Evolutionary conservation across 1,284 basidiomycete species (phyloP).

Genomic region (Jaminaea rosea): DNA sequence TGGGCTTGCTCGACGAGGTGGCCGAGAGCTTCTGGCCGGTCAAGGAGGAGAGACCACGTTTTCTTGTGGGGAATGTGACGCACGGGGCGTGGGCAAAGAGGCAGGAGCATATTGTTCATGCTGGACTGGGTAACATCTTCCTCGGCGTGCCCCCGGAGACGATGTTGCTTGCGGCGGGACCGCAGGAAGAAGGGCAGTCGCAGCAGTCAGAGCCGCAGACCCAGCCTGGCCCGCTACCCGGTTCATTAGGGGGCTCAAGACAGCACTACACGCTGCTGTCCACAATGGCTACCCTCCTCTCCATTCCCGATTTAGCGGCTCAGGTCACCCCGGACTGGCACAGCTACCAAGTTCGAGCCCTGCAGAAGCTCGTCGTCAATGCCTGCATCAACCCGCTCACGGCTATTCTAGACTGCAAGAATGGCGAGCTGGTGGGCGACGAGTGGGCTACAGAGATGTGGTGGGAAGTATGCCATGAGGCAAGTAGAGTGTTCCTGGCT

Average conservation of each 20-base stretch:
- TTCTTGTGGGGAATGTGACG: slow-evolving; percentile 72
- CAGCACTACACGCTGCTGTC: slow-evolving; percentile 21
- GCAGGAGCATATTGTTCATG: slow-evolving; percentile 61
- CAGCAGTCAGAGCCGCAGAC: background rate
- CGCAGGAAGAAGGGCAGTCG: slow-evolving; percentile 8
- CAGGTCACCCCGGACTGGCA: too few species aligned
- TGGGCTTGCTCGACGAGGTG: slow-evolving; percentile 80
- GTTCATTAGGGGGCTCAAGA: background rate
- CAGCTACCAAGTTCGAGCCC: slow-evolving; percentile 63
- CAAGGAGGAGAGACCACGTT: slow-evolving; percentile 65
- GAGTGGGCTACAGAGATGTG: slow-evolving; percentile 29
- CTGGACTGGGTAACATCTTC: slow-evolving; percentile 62
- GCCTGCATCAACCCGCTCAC: slow-evolving; percentile 79
- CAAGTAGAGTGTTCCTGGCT: slow-evolving; percentile 19
- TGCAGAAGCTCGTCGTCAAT: slow-evolving; percentile 77
- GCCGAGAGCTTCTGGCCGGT: slow-evolving; percentile 64
- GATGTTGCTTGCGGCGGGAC: slow-evolving; percentile 7
- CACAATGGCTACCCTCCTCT: slow-evolving; percentile 31
- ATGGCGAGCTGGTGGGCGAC: slow-evolving; percentile 57
- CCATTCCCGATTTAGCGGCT: slow-evolving; percentile 35
- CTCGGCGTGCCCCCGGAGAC: slow-evolving; percentile 64
- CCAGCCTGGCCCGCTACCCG: background rate
- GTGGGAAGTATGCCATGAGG: slow-evolving; percentile 31
- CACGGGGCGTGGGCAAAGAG: slow-evolving; percentile 60
- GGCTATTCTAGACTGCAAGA: slow-evolving; percentile 68